These are phyloP conservation scores for Coniophora puteana DNA, from an alignment of 1,284 basidiomycete species.

Conservation along the genomic window DNA sequence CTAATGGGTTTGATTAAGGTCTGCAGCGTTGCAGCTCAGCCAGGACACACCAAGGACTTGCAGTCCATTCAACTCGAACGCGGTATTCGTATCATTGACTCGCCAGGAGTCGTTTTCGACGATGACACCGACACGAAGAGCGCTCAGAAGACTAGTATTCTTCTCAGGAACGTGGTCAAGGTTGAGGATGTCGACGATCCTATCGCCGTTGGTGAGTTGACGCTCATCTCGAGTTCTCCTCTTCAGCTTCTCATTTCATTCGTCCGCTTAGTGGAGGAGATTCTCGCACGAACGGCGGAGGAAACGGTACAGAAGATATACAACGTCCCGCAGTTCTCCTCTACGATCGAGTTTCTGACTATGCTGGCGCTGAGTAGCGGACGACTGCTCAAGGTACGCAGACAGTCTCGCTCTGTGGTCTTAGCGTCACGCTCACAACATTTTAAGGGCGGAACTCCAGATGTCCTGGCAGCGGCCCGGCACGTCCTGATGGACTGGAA, in stretches of 20 bases:
- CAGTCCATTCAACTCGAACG: slow-evolving; percentile 94
- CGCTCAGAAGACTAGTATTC: slow-evolving; percentile 60
- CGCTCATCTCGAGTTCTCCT: background rate
- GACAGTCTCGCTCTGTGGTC: background rate
- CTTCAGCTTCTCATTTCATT: background rate
- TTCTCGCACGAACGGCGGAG: slow-evolving; percentile 66
- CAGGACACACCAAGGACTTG: slow-evolving; percentile 93
- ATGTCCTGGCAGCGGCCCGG: slow-evolving; percentile 80
- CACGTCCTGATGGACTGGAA: slow-evolving; percentile 95
- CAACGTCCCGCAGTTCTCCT: slow-evolving; percentile 70
- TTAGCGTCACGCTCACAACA: background rate
- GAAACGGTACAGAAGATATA: slow-evolving; percentile 80
- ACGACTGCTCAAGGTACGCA: slow-evolving; percentile 69
- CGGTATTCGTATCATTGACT: slow-evolving; percentile 90
- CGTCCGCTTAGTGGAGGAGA: slow-evolving; percentile 79
- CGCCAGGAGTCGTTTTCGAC: slow-evolving; percentile 93
- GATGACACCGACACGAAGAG: slow-evolving; percentile 52
- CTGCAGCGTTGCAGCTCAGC: slow-evolving; percentile 92
- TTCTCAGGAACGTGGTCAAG: slow-evolving; percentile 91
- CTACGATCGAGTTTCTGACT: slow-evolving; percentile 84
- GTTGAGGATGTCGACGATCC: slow-evolving; percentile 93
- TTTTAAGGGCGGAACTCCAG: slow-evolving; percentile 83
- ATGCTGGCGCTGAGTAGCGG: slow-evolving; percentile 89
- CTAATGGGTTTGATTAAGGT: slow-evolving; percentile 51
- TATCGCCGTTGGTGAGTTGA: slow-evolving; percentile 74